Percentiles rank a stretch among this genome's conserved stretches.
Conservation (phyloP, 2,329 filamentous ascomycete genomes). For the Leptographium radiaticola region DNA sequence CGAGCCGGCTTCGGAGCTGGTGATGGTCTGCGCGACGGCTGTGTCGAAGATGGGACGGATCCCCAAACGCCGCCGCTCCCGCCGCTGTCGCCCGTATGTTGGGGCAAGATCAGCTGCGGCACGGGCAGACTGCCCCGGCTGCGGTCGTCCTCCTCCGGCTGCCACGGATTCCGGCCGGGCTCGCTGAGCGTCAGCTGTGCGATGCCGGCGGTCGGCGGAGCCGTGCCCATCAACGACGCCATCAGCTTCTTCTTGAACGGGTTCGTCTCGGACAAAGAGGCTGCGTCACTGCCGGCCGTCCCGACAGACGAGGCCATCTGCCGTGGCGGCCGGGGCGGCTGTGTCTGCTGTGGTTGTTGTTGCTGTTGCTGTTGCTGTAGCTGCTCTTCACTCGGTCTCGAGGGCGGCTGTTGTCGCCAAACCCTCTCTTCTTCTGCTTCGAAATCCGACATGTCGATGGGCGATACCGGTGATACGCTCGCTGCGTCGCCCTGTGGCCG, state of each 20-base stretch:
- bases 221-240: background rate
- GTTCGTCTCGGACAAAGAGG: slow-evolving; percentile 28
- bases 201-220: slow-evolving; percentile 18
- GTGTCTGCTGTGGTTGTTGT: background rate
- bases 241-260: slow-evolving; percentile 39
- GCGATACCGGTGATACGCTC: background rate
- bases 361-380: slow-evolving; percentile 6
- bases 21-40: slow-evolving; percentile 20
- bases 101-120: slow-evolving; percentile 4
- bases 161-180: slow-evolving; percentile 31
- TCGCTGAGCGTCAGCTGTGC: slow-evolving; percentile 30
- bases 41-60: slow-evolving; percentile 12
- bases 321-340: slow-evolving; percentile 8
- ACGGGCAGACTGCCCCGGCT: slow-evolving; percentile 16
- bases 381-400: background rate
- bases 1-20: slow-evolving; percentile 16
- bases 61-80: slow-evolving; percentile 23
- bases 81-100: slow-evolving; percentile 18
- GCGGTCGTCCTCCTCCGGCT: slow-evolving; percentile 20
- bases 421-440: slow-evolving; percentile 21
- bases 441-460: slow-evolving; percentile 14
- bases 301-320: slow-evolving; percentile 12
- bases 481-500: too few relatives aligned
- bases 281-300: slow-evolving; percentile 1
- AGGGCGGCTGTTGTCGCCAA: slow-evolving; percentile 16